These are phyloP conservation scores for Lachnellula hyalina DNA, from an alignment of 2,329 filamentous ascomycete species.

Conservation along the genomic window DNA sequence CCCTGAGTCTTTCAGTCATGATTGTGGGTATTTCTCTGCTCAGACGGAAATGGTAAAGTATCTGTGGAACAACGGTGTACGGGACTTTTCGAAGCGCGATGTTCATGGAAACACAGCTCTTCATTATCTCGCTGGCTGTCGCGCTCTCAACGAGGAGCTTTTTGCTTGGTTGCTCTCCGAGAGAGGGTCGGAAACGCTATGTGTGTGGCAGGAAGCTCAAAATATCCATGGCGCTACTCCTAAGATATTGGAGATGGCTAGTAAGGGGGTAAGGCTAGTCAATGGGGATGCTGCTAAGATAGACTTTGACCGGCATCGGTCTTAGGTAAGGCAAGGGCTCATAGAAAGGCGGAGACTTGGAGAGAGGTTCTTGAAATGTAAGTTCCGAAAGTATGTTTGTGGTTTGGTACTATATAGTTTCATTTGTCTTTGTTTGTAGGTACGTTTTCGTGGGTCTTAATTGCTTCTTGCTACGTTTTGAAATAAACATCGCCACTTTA, in stretches of 20 bases:
- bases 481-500: neutral
- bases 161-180: constrained; percentile 9
- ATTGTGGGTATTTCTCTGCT: neutral
- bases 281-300: neutral
- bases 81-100: constrained; percentile 6
- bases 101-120: constrained; percentile 19
- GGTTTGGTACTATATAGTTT: too few relatives aligned
- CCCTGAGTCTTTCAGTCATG: neutral
- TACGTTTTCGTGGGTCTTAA: neutral
- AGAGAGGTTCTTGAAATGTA: constrained; percentile 1
- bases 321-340: constrained; percentile 1
- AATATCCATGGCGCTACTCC: constrained; percentile 10
- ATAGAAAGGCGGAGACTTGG: constrained; percentile 12
- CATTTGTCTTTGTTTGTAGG: neutral
- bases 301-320: constrained; percentile 3
- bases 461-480: neutral
- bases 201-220: constrained; percentile 1
- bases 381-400: neutral
- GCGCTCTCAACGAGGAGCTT: constrained; percentile 10
- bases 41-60: constrained; percentile 11
- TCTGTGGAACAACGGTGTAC: constrained; percentile 6
- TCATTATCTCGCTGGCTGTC: constrained; percentile 17
- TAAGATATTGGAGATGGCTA: constrained; percentile 2
- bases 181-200: neutral
- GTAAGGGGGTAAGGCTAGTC: neutral